Base-by-base conservation (phyloP, 768 basidiomycete species). In the Russula griseocarnosa region DNA sequence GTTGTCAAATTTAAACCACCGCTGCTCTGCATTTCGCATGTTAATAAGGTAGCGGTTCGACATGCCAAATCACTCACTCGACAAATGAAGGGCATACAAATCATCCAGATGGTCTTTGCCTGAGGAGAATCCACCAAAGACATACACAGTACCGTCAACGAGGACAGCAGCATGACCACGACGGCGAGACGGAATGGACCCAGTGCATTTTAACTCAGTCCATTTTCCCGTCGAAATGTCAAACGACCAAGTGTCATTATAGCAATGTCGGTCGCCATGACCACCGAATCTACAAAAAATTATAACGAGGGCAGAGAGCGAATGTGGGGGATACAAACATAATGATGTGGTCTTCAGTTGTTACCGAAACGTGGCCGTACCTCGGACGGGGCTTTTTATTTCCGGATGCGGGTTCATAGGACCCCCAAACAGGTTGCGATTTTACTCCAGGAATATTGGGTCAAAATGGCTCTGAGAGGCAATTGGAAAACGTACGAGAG, bases 121-220 rank as follows among this genome's bases (percentile, higher is more conserved):
- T 2, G 4, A 2, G 28, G 32, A 1, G 32, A 8, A 32, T 10
- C 97, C 97, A 57, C 97, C 97, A 78, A 98, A 98, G 50, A 32
- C 32, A 32, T 32, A 99, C 83, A 71, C 98, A 99, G 98, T 94
- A 74, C 97, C 96, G 70, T 98, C 95, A 20, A 99, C 94, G 24
- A 98, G 79, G 18, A 95, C 90, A n/a, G 95, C 95, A 2, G 97
- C 92, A 71, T 98, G 97, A 0, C 97, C 95, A 74, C 98, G 95
- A 55, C 97, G 79, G 3, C 96, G 91, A 9, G 91, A 88, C 24
- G 97, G 97, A 54, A 98, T 97, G 72, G 90, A 98, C 1, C 97
- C 97, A 63, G 97, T 98, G 75, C 95, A 98, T 22, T 88, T 85
- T 44, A 99, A 78, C 73, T 99, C 96, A 5, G 88, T 82, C 97